Evolutionary conservation across 2,329 filamentous ascomycete genomes (phyloP).

Genomic region (Pestalotiopsis sp.): DNA sequence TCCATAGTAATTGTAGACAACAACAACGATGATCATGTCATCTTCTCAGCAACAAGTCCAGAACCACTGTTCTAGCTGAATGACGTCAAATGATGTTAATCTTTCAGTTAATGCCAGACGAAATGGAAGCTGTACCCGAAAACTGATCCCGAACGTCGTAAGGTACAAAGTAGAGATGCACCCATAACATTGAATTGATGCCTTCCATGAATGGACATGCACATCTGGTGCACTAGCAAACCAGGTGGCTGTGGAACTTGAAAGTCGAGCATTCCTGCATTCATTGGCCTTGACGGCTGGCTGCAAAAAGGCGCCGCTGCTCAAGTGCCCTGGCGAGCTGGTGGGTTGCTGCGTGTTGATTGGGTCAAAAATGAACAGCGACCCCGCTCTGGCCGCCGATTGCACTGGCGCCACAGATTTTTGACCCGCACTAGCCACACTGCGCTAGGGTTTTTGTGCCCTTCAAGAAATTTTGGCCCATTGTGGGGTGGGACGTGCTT

Average conservation of each 20-base stretch:
- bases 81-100: background rate
- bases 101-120: background rate
- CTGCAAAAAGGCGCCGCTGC: background rate
- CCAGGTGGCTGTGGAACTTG: too few species aligned
- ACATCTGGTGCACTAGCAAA: too few species aligned
- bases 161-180: background rate
- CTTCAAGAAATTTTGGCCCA: constrained; percentile 10
- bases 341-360: background rate
- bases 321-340: background rate
- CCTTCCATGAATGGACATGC: too few species aligned
- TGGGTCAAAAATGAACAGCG: background rate
- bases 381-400: background rate
- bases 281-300: too few species aligned
- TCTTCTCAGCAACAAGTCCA: background rate
- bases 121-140: background rate
- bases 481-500: constrained; percentile 11
- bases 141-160: background rate
- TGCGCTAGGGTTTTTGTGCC: constrained; percentile 19
- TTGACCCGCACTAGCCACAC: constrained; percentile 27
- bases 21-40: background rate
- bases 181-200: too few species aligned
- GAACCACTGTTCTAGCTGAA: background rate
- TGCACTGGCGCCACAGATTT: constrained; percentile 11
- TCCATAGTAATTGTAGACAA: background rate
- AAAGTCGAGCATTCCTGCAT: too few species aligned